Percentiles rank a stretch among this genome's conserved stretches.
These are phyloP conservation scores for Mucor indicus DNA, from an alignment of 371 early-diverging fungal genomes.

Conservation along the genomic window DNA sequence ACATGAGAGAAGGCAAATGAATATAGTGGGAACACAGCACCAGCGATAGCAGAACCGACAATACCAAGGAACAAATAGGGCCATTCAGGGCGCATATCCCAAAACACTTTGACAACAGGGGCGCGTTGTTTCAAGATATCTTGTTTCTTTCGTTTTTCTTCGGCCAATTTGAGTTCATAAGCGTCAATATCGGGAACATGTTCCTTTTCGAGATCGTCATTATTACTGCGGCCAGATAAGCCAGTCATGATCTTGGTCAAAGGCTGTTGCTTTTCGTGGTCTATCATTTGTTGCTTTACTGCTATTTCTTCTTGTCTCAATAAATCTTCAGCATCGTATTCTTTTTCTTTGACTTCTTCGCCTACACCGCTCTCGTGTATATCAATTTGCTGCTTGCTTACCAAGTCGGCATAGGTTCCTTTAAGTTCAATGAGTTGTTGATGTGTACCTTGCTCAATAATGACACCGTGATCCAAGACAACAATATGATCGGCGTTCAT, in stretches of 20 bases:
- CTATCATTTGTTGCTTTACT: not conserved
- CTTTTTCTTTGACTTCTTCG: too few species aligned
- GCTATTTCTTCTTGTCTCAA: constrained; percentile 9
- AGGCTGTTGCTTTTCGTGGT: not conserved
- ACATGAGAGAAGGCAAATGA: constrained; percentile 9
- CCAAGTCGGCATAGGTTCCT: constrained; percentile 54
- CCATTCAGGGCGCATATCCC: constrained; percentile 32
- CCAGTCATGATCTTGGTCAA: not conserved
- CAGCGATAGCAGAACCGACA: constrained; percentile 52
- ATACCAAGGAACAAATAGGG: constrained; percentile 29
- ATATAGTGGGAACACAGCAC: constrained; percentile 40
- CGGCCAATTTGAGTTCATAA: constrained; percentile 30
- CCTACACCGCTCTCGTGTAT: not conserved
- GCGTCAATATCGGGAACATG: constrained; percentile 33
- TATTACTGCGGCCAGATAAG: not conserved
- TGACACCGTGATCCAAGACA: constrained; percentile 65
- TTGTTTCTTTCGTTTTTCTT: constrained; percentile 43
- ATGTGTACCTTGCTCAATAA: constrained; percentile 72
- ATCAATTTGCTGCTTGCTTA: constrained; percentile 50
- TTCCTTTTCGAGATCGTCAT: too few species aligned
- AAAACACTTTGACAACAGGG: constrained; percentile 6
- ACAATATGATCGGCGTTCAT: constrained; percentile 78
- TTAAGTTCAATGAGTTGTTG: constrained; percentile 45
- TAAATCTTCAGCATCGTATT: not conserved
- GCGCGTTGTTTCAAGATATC: constrained; percentile 18